phyloP scores from a whole-genome alignment of 179 eudicot genomes.

The Silene noctiflora region DNA sequence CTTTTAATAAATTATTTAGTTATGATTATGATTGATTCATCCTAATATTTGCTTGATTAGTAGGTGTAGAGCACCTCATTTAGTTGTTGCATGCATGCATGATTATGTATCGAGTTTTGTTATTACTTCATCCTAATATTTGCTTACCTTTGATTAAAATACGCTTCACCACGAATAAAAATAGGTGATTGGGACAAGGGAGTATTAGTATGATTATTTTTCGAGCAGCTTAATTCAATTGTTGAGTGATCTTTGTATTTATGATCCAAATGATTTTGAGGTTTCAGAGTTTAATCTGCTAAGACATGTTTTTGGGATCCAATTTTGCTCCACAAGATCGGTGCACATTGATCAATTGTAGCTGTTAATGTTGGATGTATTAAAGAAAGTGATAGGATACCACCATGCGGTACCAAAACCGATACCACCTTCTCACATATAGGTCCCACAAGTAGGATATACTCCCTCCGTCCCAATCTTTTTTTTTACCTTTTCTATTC shows the following conservation, averaged over 20 bases:
- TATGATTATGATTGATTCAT: too few relatives aligned
- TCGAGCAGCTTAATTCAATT: not conserved
- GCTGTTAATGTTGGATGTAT: not conserved
- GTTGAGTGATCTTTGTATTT: constrained; percentile 16
- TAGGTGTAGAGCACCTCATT: not conserved
- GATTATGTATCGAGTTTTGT: not conserved
- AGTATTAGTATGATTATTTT: not conserved
- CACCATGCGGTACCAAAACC: not conserved
- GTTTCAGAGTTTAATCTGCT: not conserved
- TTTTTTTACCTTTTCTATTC: too few relatives aligned
- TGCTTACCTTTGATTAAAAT: too few relatives aligned
- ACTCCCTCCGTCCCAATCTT: too few relatives aligned
- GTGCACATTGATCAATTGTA: not conserved
- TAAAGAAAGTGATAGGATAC: not conserved
- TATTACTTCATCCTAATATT: not conserved
- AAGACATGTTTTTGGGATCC: too few relatives aligned
- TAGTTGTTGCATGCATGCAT: constrained; percentile 14
- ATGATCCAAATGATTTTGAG: constrained; percentile 1
- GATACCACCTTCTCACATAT: not conserved
- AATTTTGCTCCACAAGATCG: not conserved
- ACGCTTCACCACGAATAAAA: too few relatives aligned
- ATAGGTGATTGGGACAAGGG: too few relatives aligned
- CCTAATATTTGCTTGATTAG: too few relatives aligned
- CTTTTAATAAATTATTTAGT: too few relatives aligned
- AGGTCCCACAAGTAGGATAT: not conserved